Evolutionary conservation across 2,329 filamentous ascomycete species (phyloP).

Genomic region (Cephalotrichum gorgonifer): DNA sequence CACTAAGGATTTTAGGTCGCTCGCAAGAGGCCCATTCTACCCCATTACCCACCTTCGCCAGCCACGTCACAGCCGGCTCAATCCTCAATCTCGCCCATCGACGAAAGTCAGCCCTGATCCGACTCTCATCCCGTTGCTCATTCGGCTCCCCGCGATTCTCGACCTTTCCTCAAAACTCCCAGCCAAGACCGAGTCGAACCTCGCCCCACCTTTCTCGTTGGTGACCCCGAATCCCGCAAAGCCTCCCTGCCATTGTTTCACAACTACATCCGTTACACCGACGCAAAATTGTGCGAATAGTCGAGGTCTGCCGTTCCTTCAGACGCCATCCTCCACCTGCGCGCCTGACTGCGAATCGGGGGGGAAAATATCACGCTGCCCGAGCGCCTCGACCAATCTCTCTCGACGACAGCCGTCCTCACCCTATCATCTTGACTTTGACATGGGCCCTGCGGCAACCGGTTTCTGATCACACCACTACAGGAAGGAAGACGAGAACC

Average conservation of each 20-base stretch:
- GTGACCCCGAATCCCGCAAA: not conserved
- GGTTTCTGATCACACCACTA: not conserved
- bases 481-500: not conserved
- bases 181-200: not conserved
- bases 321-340: not conserved
- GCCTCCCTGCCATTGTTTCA: not conserved
- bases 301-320: not conserved
- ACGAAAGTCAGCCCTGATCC: not conserved
- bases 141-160: not conserved
- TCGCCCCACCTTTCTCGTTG: not conserved
- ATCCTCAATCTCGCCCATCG: not conserved
- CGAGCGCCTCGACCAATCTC: no score
- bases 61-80: not conserved
- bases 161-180: not conserved
- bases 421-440: not conserved
- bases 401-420: not conserved
- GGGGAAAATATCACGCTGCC: no score
- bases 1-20: no score
- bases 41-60: not conserved
- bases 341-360: no score
- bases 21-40: not conserved
- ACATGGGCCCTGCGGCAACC: not conserved
- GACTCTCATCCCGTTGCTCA: not conserved
- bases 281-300: not conserved
- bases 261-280: not conserved